Evolutionary conservation across 1,284 basidiomycete genomes (phyloP).

Genomic region (Lentinus polychrous): DNA sequence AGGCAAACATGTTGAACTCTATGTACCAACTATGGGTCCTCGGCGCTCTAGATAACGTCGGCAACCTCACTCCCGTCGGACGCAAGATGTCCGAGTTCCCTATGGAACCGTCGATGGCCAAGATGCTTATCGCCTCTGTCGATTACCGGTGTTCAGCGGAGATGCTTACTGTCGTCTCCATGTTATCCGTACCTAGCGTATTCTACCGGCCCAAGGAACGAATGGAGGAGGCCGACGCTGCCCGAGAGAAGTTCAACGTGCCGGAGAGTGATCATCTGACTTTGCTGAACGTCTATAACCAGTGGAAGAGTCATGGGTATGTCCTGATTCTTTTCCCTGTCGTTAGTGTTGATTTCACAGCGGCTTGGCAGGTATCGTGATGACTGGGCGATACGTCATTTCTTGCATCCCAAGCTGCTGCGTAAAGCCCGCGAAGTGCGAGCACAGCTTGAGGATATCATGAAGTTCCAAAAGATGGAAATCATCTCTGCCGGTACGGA

Average conservation of each 20-base stretch:
- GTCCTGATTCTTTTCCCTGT: constrained; percentile 20
- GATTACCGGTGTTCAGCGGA: constrained; percentile 91
- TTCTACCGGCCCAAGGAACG: constrained; percentile 95
- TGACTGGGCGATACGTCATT: constrained; percentile 92
- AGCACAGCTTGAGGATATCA: constrained; percentile 94
- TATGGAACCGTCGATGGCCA: constrained; percentile 96
- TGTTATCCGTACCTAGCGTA: constrained; percentile 96
- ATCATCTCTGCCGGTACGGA: constrained; percentile 89
- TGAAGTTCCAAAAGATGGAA: constrained; percentile 96
- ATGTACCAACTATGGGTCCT: constrained; percentile 99
- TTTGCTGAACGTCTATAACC: constrained; percentile 92
- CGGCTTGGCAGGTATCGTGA: constrained; percentile 65
- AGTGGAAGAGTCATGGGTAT: constrained; percentile 94
- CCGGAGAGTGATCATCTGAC: constrained; percentile 98
- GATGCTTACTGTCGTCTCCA: constrained; percentile 98
- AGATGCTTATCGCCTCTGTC: constrained; percentile 96
- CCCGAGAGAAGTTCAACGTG: constrained; percentile 97
- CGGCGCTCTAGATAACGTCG: constrained; percentile 94
- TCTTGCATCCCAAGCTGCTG: constrained; percentile 93
- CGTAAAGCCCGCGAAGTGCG: constrained; percentile 97
- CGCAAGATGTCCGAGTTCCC: constrained; percentile 99
- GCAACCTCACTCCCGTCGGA: constrained; percentile 89
- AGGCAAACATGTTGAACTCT: constrained; percentile 93
- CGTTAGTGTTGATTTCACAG: constrained; percentile 4
- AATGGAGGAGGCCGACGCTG: constrained; percentile 94